phyloP scores from a whole-genome alignment of 2,329 filamentous ascomycete species.

The Diaporthe sp. region DNA sequence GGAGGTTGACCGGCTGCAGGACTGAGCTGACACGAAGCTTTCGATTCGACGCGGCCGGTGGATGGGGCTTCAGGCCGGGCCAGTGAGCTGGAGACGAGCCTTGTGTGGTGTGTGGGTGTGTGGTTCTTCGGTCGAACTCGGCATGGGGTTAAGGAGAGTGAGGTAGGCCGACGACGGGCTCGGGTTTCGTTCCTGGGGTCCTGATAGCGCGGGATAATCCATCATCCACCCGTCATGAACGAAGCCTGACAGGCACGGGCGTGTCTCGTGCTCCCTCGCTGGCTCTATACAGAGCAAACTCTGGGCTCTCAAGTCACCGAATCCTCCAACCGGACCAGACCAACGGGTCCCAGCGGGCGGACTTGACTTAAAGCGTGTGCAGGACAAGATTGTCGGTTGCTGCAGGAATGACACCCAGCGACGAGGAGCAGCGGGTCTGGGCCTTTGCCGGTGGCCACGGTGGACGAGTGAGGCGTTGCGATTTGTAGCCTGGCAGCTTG shows the following conservation, averaged over 20 bases:
- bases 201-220: constrained; percentile 23
- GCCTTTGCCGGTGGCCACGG: constrained; percentile 26
- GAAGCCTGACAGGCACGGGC: constrained; percentile 2
- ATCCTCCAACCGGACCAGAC: constrained; percentile 25
- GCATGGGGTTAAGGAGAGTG: constrained; percentile 18
- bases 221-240: constrained; percentile 24
- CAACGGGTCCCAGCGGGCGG: not conserved
- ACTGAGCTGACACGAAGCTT: constrained; percentile 38
- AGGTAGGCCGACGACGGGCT: constrained; percentile 27
- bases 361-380: not conserved
- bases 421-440: constrained; percentile 29
- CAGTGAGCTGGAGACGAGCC: constrained; percentile 34
- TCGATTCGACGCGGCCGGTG: constrained; percentile 36
- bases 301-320: not conserved
- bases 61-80: constrained; percentile 35
- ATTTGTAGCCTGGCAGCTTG: constrained; percentile 31
- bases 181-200: constrained; percentile 16
- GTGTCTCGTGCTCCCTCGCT: constrained; percentile 15
- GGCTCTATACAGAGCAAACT: not conserved
- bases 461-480: constrained; percentile 36
- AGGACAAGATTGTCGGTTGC: constrained; percentile 20
- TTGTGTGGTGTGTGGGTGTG: constrained; percentile 15
- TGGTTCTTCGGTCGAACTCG: constrained; percentile 19
- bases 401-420: constrained; percentile 16
- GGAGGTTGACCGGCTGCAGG: constrained; percentile 42